A percentile compares a stretch with the other conserved stretches of the same genome.
phyloP scores from a whole-genome alignment of 1,139 yeast genomes.

The Debaryomyces nepalensis region DNA sequence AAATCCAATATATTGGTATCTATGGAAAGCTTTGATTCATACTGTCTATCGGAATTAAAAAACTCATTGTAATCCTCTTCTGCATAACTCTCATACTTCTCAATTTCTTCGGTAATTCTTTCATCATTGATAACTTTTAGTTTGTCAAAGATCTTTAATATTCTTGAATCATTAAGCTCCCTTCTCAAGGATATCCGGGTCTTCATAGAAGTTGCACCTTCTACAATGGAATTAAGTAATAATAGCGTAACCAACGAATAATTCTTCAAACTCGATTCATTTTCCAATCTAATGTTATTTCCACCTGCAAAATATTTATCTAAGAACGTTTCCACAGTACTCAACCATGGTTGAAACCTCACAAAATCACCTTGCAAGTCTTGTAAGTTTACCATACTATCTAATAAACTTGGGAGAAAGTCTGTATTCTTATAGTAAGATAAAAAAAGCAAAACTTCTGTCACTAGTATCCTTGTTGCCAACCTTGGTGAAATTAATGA shows the following conservation, averaged over 20 bases:
- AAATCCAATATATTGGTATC: constrained; percentile 21
- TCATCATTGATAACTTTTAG: constrained; percentile 40
- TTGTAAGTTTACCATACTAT: constrained; percentile 40
- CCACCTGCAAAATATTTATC: constrained; percentile 36
- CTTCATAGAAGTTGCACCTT: constrained; percentile 35
- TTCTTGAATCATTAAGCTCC: constrained; percentile 47
- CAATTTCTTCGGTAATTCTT: constrained; percentile 50
- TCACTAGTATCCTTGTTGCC: constrained; percentile 46
- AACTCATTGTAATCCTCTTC: constrained; percentile 44
- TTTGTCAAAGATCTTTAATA: constrained; percentile 43
- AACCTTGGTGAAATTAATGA: constrained; percentile 48
- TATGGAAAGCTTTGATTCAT: constrained; percentile 17
- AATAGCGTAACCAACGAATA: constrained; percentile 52
- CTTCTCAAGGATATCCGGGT: constrained; percentile 41
- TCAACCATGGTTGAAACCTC: constrained; percentile 49
- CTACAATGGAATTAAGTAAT: constrained; percentile 46
- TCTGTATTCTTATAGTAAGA: constrained; percentile 32
- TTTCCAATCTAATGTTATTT: constrained; percentile 17
- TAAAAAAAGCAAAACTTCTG: constrained; percentile 47
- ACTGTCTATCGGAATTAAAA: constrained; percentile 16
- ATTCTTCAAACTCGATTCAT: constrained; percentile 37
- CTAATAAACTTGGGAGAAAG: constrained; percentile 34
- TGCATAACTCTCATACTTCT: constrained; percentile 44
- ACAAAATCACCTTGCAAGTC: constrained; percentile 41
- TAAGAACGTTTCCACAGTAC: constrained; percentile 40